Percentiles rank a stretch among this genome's conserved stretches.
Conservation (phyloP, 2,329 filamentous ascomycete species). For the Aspergillus brasiliensis region DNA sequence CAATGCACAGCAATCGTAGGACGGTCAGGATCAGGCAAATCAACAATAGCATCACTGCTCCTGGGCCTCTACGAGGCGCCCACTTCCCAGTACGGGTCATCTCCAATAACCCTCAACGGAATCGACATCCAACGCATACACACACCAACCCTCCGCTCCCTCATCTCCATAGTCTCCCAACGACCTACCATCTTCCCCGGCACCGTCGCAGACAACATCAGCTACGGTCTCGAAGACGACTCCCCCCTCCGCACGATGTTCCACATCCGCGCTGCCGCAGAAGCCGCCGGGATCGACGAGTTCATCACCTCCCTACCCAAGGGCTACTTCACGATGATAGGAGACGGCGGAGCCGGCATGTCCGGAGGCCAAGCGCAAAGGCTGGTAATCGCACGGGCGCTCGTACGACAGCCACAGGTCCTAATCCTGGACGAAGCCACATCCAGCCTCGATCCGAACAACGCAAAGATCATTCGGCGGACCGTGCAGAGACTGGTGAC, state of each 20-base stretch:
- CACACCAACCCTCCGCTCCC: slow-evolving; percentile 60
- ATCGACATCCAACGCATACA: slow-evolving; percentile 62
- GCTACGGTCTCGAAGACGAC: slow-evolving; percentile 67
- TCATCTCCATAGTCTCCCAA: slow-evolving; percentile 64
- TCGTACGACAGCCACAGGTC: slow-evolving; percentile 70
- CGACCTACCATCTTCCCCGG: slow-evolving; percentile 61
- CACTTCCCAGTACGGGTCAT: slow-evolving; percentile 20
- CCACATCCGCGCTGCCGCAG: slow-evolving; percentile 58
- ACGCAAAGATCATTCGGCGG: slow-evolving; percentile 63
- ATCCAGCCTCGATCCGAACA: slow-evolving; percentile 72
- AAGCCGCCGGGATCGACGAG: slow-evolving; percentile 67
- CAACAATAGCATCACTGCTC: slow-evolving; percentile 75
- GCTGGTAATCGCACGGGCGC: slow-evolving; percentile 76
- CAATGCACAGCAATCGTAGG: slow-evolving; percentile 79
- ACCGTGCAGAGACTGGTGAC: slow-evolving; percentile 61
- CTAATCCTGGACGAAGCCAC: slow-evolving; percentile 88
- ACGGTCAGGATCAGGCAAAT: slow-evolving; percentile 86
- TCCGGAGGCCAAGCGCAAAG: slow-evolving; percentile 84
- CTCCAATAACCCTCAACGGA: slow-evolving; percentile 55
- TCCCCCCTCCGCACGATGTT: slow-evolving; percentile 53
- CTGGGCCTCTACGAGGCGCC: slow-evolving; percentile 66
- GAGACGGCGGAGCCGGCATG: slow-evolving; percentile 72
- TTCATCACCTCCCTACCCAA: slow-evolving; percentile 73
- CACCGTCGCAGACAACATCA: slow-evolving; percentile 59
- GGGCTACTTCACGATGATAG: slow-evolving; percentile 72